These are phyloP conservation scores for Borovskyia barvae DNA, from an alignment of 208 protist genomes.

Conservation along the genomic window DNA sequence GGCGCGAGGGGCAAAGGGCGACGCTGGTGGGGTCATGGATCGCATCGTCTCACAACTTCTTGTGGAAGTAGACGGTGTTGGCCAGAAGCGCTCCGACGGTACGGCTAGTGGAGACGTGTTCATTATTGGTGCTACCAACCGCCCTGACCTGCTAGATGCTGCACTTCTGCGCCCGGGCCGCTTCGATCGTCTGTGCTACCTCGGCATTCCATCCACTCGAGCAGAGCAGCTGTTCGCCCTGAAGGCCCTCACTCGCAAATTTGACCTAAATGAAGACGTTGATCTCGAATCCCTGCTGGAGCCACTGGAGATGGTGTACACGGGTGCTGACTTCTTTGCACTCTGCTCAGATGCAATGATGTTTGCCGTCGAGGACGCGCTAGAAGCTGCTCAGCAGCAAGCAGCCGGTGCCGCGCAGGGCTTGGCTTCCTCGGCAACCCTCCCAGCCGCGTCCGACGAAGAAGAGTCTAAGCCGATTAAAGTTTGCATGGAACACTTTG, in stretches of 20 bases:
- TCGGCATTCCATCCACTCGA: slow-evolving; percentile 74
- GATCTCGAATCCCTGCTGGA: slow-evolving; percentile 52
- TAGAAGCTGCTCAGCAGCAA: slow-evolving; percentile 33
- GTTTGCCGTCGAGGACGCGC: slow-evolving; percentile 88
- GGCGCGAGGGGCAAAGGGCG: slow-evolving; percentile 81
- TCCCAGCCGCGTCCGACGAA: not conserved
- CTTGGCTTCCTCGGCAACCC: not conserved
- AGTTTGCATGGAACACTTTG: slow-evolving; percentile 79
- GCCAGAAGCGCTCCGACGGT: slow-evolving; percentile 71
- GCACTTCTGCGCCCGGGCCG: slow-evolving; percentile 91
- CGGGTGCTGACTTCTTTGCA: slow-evolving; percentile 95
- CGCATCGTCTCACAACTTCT: slow-evolving; percentile 93
- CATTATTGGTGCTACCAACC: slow-evolving; percentile 92
- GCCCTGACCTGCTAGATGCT: slow-evolving; percentile 90
- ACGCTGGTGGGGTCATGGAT: slow-evolving; percentile 92
- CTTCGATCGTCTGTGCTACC: slow-evolving; percentile 89
- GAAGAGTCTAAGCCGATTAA: slow-evolving; percentile 30
- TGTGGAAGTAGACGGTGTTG: slow-evolving; percentile 88
- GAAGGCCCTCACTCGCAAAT: slow-evolving; percentile 82
- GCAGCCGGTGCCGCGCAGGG: not conserved
- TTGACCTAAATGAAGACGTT: slow-evolving; percentile 68
- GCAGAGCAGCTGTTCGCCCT: slow-evolving; percentile 82
- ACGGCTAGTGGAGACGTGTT: slow-evolving; percentile 82
- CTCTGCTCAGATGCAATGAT: slow-evolving; percentile 95
- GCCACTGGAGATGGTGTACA: slow-evolving; percentile 84